Conservation (phyloP, 176 grass and related monocot species). For the Canna indica region DNA sequence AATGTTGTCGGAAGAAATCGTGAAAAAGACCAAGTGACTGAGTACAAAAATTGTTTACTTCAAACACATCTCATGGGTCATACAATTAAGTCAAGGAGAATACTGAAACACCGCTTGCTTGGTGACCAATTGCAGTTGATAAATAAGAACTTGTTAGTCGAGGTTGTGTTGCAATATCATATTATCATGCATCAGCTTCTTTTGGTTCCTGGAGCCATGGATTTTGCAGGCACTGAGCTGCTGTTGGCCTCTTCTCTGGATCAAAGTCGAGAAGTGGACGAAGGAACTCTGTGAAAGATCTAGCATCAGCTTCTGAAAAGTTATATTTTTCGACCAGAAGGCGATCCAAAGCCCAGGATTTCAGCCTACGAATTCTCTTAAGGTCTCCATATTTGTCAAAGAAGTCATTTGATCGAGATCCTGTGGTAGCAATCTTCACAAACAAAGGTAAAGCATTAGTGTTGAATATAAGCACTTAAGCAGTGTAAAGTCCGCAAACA, state of each 20-base stretch:
- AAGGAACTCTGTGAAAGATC: slow-evolving; percentile 43
- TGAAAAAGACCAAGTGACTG: neutral
- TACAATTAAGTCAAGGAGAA: neutral
- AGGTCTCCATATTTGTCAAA: slow-evolving; percentile 76
- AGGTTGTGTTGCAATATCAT: neutral
- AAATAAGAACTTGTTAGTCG: neutral
- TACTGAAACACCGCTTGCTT: neutral
- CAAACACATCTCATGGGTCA: neutral
- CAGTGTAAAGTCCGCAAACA: neutral
- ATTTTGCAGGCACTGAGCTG: slow-evolving; percentile 59
- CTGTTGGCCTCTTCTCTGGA: slow-evolving; percentile 58
- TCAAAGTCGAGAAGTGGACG: slow-evolving; percentile 61
- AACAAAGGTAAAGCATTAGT: slow-evolving; percentile 1
- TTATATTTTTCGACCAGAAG: slow-evolving; percentile 55
- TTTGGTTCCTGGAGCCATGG: slow-evolving; percentile 49
- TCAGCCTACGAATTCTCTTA: slow-evolving; percentile 62
- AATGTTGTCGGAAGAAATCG: neutral
- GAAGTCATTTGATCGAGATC: slow-evolving; percentile 62
- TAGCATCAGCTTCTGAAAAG: slow-evolving; percentile 47
- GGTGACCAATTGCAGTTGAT: too few relatives aligned
- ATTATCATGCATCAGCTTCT: neutral
- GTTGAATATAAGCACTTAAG: too few relatives aligned
- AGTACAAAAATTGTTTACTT: neutral
- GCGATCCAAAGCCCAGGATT: slow-evolving; percentile 45
- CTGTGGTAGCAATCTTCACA: slow-evolving; percentile 53